Evolutionary conservation across 768 basidiomycete genomes (phyloP), one percentile per base, ranked within the genome.

Genomic region (Trichaptum fuscoviolaceum): DNA sequence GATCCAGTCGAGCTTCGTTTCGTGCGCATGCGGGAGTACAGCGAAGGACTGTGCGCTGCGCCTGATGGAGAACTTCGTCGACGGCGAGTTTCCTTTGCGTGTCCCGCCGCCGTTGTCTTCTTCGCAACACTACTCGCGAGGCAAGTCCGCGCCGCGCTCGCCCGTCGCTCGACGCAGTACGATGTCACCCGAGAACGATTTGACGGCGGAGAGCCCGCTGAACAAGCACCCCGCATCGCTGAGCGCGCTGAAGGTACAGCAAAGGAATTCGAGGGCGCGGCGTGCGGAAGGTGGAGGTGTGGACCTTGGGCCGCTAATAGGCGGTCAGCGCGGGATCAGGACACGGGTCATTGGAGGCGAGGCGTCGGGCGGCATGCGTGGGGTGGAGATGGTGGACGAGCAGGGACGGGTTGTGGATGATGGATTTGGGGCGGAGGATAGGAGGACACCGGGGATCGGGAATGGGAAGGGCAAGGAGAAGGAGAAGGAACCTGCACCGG

Each of bases 21-120:
- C 88, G 0, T 92, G 90, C 65, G 90, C 90, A 0, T 92, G 90
- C 69, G 90, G 90, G 7, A 79, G 83, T 10, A 79, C 79, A 6
- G 81, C 87, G 4, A 80, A 79, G 35, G 85, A 89, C 64, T 92
- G 91, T 70, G 88, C 85, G 1, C 73, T 89, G 26, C 79, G 77
- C 15, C 81, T 84, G n/a, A 88, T 90, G 84, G 84, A 84, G 17
- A 79, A 79, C n/a, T 87, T 90, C 68, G 87, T 90, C 25, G 83
- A 84, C 58, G 75, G 74, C 35, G 75, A 77, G 64, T 73, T 73
- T 70, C 27, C 26, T 15, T 25, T 70, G 71, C 20, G 42, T 62
- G 35, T 65, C 57, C 27, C 70, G 1, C 24, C 27, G 24, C 18
- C 57, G 17, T 25, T 35, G 61, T 63, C 34, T 23, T n/a, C 20